Evolutionary conservation across 2,329 filamentous ascomycete genomes (phyloP), one percentile per base, ranked within the genome.

Genomic region (Fonsecaea erecta): DNA sequence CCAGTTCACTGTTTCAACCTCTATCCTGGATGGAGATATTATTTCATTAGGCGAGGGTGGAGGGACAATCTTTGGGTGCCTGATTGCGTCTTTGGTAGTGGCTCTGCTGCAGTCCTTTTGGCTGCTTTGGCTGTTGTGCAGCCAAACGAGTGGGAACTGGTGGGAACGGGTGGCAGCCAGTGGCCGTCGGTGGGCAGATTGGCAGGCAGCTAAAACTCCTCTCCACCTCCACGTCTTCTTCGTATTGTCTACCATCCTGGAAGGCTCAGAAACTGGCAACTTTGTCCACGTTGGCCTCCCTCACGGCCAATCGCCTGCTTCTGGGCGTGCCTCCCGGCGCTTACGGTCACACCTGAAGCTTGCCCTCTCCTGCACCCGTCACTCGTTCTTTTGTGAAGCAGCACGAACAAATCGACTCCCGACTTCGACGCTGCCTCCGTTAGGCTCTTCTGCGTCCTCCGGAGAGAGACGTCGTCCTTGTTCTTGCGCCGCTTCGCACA

Each of bases 281-380:
- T n/a, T 35, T 14, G 24, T 34, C 52, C 52, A 34, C 35, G 37
- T 40, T 40, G 37, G 34, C 40, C 35, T 34, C 43, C 16, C 52
- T 26, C 7, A 46, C 30, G 35, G 55, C 28, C 57, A 57, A 48
- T 62, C 52, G 43, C 46, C 46, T 35, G 28, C 34, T 18, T 34
- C 40, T 68, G 43, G 46, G 24, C 52, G 40, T 30, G 37, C 54
- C 56, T 53, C 54, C 46, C 57, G 66, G 66, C 66, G 66, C 66
- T 68, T 68, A 68, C 30, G 37, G 54, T n/a, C 63, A 43, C 48
- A 35, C 46, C 51, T 60, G 43, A 57, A 56, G 43, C 60, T 61
- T 53, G 40, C 55, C 52, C 37, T 62, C 56, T 24, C 24, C 60
- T 61, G 43, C 35, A 32, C 34, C 28, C 57, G 51, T 43, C 32